Evolutionary conservation across 441 rosid genomes (phyloP).

Genomic region (Macaranga tanarius): DNA sequence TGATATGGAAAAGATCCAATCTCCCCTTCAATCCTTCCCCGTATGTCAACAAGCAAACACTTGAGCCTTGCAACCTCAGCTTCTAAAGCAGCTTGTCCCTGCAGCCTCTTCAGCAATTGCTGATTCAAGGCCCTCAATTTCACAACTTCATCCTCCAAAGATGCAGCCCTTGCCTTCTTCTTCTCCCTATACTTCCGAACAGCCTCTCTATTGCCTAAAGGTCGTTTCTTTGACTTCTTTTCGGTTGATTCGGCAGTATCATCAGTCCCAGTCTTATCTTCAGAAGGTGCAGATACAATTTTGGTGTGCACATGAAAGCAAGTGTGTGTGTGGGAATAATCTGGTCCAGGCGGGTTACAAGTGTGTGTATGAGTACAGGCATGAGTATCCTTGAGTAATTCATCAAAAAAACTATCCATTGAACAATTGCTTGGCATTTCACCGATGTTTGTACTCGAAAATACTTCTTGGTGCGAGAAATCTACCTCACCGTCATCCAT

Average conservation of each 20-base stretch:
- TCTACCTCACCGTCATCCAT: constrained; percentile 98
- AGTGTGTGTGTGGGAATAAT: constrained; percentile 87
- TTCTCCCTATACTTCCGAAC: constrained; percentile 96
- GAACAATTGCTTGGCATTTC: constrained; percentile 64
- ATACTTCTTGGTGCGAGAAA: constrained; percentile 70
- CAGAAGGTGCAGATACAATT: constrained; percentile 61
- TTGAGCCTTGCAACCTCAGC: constrained; percentile 88
- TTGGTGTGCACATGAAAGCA: constrained; percentile 94
- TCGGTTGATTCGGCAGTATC: constrained; percentile 74
- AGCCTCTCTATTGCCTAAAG: constrained; percentile 80
- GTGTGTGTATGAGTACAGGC: constrained; percentile 95
- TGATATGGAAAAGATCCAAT: constrained; percentile 95
- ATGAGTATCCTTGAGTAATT: constrained; percentile 63
- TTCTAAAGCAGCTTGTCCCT: constrained; percentile 83
- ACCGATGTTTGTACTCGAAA: constrained; percentile 56
- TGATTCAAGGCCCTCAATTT: constrained; percentile 73
- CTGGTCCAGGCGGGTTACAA: constrained; percentile 95
- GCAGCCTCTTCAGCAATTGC: constrained; percentile 82
- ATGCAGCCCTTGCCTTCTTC: constrained; percentile 91
- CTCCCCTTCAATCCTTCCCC: constrained; percentile 97
- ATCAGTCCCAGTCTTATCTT: constrained; percentile 65
- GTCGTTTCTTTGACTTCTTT: constrained; percentile 64
- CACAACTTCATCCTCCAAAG: constrained; percentile 84
- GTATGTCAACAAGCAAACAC: constrained; percentile 92
- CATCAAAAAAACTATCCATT: constrained; percentile 79